phyloP scores from a whole-genome alignment of 2,329 filamentous ascomycete genomes.

The Colletotrichum tamarilloi region DNA sequence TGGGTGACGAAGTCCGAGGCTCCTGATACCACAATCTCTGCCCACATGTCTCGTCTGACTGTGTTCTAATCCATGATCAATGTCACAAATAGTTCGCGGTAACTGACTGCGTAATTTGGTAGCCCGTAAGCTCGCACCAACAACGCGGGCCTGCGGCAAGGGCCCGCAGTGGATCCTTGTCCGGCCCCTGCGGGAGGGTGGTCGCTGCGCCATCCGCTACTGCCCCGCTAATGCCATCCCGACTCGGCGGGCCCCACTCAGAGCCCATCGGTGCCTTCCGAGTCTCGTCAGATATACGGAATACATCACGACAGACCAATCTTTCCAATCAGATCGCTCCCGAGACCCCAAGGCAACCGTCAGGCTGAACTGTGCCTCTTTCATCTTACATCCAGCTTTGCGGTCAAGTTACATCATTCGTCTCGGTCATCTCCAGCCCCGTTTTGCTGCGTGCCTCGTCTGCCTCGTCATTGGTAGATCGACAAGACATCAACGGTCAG shows the following conservation, averaged over 20 bases:
- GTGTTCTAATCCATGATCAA: background rate
- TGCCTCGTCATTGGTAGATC: conserved; percentile 6
- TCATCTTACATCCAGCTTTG: background rate
- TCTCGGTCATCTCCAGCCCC: conserved; percentile 4
- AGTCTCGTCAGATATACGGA: background rate
- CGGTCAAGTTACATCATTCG: conserved; percentile 6
- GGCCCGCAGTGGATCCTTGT: conserved; percentile 11
- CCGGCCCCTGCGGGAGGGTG: conserved; percentile 9
- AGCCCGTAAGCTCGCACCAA: background rate
- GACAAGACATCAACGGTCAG: conserved; percentile 5
- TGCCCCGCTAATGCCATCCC: conserved; percentile 7
- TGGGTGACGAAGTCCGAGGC: conserved; percentile 4
- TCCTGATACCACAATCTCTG: background rate
- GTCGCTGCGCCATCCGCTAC: conserved; percentile 27
- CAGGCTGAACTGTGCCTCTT: background rate
- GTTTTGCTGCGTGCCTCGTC: background rate
- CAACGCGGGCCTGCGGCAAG: conserved; percentile 12
- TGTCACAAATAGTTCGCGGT: background rate
- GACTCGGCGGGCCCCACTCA: background rate
- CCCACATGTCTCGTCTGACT: background rate
- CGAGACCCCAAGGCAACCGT: conserved; percentile 2
- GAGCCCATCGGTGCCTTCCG: background rate
- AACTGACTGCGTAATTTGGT: background rate
- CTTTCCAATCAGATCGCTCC: background rate
- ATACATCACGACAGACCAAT: background rate